Evolutionary conservation across 257 asterid genomes (phyloP).

Genomic region (Plectranthus barbatus): DNA sequence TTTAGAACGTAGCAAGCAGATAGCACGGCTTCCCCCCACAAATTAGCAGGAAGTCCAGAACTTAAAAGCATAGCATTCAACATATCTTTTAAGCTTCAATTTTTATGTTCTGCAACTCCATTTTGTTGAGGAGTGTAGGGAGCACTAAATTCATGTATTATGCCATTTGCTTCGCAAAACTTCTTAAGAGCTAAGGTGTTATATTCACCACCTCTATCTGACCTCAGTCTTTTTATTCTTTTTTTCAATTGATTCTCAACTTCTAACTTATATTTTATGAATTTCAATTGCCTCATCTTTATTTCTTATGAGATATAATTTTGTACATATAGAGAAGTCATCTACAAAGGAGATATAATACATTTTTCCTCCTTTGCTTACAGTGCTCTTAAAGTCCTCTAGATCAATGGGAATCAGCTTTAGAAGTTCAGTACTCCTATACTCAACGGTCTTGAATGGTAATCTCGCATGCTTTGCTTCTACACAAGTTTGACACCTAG

Average conservation of each 20-base stretch:
- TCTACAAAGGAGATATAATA: too few species aligned
- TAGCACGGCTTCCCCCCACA: neutral
- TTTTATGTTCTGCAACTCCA: neutral
- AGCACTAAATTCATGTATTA: neutral
- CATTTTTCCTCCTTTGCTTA: too few species aligned
- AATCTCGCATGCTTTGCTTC: too few species aligned
- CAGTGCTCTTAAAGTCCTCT: too few species aligned
- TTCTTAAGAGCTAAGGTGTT: neutral
- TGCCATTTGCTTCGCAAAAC: neutral
- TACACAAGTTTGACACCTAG: too few species aligned
- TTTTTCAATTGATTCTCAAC: neutral
- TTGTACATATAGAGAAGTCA: too few species aligned
- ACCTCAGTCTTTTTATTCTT: neutral
- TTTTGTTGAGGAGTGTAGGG: neutral
- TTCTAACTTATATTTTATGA: neutral
- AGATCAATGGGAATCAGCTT: too few species aligned
- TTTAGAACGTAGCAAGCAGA: neutral
- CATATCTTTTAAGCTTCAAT: neutral
- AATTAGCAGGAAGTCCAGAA: neutral
- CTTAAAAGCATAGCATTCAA: neutral
- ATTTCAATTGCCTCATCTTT: too few species aligned
- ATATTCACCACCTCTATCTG: neutral
- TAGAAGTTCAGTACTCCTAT: too few species aligned
- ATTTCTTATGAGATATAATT: too few species aligned
- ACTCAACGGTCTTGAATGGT: too few species aligned